Percentiles rank a stretch among this genome's conserved stretches.
Evolutionary conservation across 495 filamentous ascomycete species (phyloP).

Genomic region (Podospora sp.): DNA sequence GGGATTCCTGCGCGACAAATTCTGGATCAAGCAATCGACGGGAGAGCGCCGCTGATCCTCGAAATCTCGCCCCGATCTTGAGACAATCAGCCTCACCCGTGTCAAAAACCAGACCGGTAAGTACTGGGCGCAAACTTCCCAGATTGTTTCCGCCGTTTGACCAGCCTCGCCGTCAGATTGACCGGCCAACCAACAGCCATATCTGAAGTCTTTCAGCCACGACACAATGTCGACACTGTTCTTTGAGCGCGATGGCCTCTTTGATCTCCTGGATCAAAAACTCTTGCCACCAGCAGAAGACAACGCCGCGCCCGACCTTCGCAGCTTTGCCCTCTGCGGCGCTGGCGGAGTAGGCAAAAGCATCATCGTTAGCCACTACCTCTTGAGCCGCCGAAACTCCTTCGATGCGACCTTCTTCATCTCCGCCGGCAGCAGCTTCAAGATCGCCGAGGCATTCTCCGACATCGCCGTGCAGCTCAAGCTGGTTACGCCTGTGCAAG

Average conservation of each 20-base stretch:
- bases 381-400: neutral
- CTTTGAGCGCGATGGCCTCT: neutral
- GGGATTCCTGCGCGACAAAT: too few relatives aligned
- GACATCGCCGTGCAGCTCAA: constrained; percentile 8
- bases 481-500: neutral
- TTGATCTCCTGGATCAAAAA: neutral
- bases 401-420: constrained; percentile 13
- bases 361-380: neutral
- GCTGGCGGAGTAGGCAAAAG: constrained; percentile 2
- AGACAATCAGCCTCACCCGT: too few relatives aligned
- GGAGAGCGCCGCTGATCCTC: too few relatives aligned
- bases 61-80: too few relatives aligned
- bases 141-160: too few relatives aligned
- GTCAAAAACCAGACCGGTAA: too few relatives aligned
- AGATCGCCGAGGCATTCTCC: constrained; percentile 4
- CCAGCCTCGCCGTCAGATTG: too few relatives aligned
- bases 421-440: neutral
- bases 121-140: too few relatives aligned
- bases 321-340: constrained; percentile 7
- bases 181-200: too few relatives aligned
- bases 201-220: neutral
- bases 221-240: neutral
- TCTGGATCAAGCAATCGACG: too few relatives aligned
- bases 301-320: neutral
- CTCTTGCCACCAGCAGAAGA: neutral